Evolutionary conservation across 805 yeast genomes (phyloP).

Genomic region (Starmerella vitae): DNA sequence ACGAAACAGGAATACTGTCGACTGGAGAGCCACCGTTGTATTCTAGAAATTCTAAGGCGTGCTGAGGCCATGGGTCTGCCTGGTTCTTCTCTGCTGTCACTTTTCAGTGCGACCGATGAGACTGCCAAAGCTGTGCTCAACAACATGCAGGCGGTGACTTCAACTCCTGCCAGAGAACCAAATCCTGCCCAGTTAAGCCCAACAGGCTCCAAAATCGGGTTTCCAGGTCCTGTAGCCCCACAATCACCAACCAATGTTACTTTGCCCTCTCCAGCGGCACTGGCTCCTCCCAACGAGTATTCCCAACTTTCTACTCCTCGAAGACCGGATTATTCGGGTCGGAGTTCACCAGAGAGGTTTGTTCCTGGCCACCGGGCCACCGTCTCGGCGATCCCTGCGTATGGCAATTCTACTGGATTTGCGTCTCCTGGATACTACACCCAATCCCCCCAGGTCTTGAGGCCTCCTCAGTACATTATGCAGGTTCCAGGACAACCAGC

Average conservation of each 20-base stretch:
- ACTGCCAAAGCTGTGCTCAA: constrained; percentile 1
- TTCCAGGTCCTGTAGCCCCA: constrained; percentile 7
- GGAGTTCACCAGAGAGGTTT: constrained; percentile 14
- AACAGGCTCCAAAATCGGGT: no score
- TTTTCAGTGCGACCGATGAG: constrained; percentile 7
- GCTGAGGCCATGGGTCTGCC: constrained; percentile 56
- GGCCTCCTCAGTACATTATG: neutral
- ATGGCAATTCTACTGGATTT: neutral
- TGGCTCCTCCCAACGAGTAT: neutral
- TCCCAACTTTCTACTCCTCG: no score
- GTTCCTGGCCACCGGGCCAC: constrained; percentile 18
- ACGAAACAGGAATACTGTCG: constrained; percentile 69
- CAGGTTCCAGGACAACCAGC: neutral
- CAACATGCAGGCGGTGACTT: constrained; percentile 11
- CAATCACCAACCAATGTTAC: neutral
- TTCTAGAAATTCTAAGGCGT: constrained; percentile 46
- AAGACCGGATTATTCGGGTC: neutral
- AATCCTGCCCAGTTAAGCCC: no score
- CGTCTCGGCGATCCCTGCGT: constrained; percentile 20
- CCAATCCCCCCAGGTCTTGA: constrained; percentile 10
- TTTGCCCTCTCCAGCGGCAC: neutral
- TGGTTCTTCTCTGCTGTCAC: constrained; percentile 37
- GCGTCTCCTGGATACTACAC: neutral
- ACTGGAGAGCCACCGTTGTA: constrained; percentile 46
- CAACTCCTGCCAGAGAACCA: no score